These are phyloP conservation scores for Pichia sp. DNA, from an alignment of 1,139 yeast species.

Conservation along the genomic window DNA sequence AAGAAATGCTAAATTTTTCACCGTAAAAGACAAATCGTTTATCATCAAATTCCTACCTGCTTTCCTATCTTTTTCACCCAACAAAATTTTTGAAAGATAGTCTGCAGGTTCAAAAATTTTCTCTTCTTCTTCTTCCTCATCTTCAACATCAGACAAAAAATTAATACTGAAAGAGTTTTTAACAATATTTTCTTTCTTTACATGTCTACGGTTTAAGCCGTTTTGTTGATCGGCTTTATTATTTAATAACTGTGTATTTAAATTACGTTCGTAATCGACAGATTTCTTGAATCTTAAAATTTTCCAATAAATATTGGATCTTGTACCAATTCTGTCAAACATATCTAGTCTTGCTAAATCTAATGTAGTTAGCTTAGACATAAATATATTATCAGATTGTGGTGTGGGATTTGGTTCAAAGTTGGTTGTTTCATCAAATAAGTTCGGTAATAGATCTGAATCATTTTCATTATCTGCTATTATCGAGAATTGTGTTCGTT, in stretches of 20 bases:
- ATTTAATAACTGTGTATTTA: not conserved
- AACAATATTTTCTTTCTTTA: constrained; percentile 7
- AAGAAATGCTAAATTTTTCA: constrained; percentile 42
- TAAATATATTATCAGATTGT: constrained; percentile 15
- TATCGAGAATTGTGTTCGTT: constrained; percentile 25
- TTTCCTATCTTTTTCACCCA: constrained; percentile 27
- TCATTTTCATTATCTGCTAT: constrained; percentile 34
- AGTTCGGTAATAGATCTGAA: constrained; percentile 39
- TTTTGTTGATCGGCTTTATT: not conserved
- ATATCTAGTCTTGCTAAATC: constrained; percentile 33
- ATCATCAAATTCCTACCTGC: constrained; percentile 35
- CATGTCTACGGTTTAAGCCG: not conserved
- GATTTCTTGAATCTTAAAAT: constrained; percentile 33
- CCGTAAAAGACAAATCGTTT: constrained; percentile 45
- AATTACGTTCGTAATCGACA: not conserved
- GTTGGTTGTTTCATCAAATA: constrained; percentile 15
- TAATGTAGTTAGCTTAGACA: constrained; percentile 10
- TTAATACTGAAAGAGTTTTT: constrained; percentile 26
- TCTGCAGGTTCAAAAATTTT: constrained; percentile 34
- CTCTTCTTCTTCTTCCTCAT: constrained; percentile 30
- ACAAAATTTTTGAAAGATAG: constrained; percentile 23
- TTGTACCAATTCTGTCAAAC: constrained; percentile 45
- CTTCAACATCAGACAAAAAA: constrained; percentile 35
- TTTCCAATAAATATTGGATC: constrained; percentile 86
- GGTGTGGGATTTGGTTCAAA: not conserved